Percentiles rank a stretch among this genome's conserved stretches.
Evolutionary conservation across 1,139 yeast genomes (phyloP).

Genomic region (Kodamaea derodonti): DNA sequence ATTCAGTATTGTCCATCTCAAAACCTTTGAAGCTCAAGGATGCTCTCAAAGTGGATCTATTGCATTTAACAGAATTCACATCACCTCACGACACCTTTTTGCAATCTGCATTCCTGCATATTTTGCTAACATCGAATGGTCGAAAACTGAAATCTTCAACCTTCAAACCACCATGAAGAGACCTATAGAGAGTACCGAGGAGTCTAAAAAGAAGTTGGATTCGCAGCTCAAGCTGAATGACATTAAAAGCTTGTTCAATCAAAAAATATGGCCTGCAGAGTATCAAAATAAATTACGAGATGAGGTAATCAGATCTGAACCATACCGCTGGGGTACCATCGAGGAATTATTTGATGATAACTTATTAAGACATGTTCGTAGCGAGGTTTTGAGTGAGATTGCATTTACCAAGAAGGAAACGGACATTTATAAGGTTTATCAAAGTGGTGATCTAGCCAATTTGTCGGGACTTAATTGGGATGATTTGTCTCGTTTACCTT

Average conservation of each 20-base stretch:
- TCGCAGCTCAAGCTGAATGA: slow-evolving; percentile 19
- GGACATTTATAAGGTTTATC: slow-evolving; percentile 91
- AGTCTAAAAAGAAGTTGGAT: slow-evolving; percentile 4
- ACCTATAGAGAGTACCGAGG: slow-evolving; percentile 3
- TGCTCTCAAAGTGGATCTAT: no score
- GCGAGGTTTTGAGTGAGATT: slow-evolving; percentile 76
- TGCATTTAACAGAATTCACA: no score
- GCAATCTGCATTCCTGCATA: background rate
- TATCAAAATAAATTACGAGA: slow-evolving; percentile 40
- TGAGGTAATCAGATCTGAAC: slow-evolving; percentile 52
- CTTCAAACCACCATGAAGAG: slow-evolving; percentile 6
- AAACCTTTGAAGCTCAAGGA: no score
- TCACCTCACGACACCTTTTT: no score
- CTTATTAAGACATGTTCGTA: slow-evolving; percentile 71
- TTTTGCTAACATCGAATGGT: background rate
- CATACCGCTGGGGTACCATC: slow-evolving; percentile 89
- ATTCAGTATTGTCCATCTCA: no score
- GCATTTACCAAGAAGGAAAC: slow-evolving; percentile 95
- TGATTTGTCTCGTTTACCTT: slow-evolving; percentile 70
- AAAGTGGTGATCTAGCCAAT: slow-evolving; percentile 94
- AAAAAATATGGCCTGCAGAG: slow-evolving; percentile 48
- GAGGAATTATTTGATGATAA: slow-evolving; percentile 70
- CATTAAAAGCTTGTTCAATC: slow-evolving; percentile 48
- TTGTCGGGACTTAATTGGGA: slow-evolving; percentile 78
- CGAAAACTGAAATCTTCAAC: background rate